Evolutionary conservation across 2,329 filamentous ascomycete genomes (phyloP), one percentile per base, ranked within the genome.

Genomic region (Alternaria hordeiaustralica): DNA sequence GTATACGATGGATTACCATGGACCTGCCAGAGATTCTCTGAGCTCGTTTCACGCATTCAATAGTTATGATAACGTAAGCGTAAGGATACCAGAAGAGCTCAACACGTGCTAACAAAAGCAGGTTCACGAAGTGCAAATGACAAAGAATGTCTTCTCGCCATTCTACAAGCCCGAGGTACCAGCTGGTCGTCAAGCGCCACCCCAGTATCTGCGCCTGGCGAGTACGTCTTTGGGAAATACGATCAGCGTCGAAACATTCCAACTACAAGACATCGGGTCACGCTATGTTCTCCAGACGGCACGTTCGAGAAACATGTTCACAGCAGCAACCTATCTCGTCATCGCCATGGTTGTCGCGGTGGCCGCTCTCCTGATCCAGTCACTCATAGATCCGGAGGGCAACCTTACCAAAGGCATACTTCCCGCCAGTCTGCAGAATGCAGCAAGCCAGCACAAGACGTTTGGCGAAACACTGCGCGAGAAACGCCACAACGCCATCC

Each of bases 191-290:
- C 74, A 74, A 20, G 71, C 72, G 11, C 76, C 75, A 41, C 84
- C 87, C 15, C 86, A 89, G 71, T 88, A 88, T 73, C 82, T 96
- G 70, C 92, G 92, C 71, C 87, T 97, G 4, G 94, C 92, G 28
- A 94, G 92, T 50, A 91, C 93, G 44, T 93, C 91, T 53, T 89
- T 96, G 71, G 90, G 89, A 64, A 94, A 94, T 77, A 92, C 89
- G 0, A 88, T 94, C 44, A 88, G 91, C 28, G 89, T 97, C 25
- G 92, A 97, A 79, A 91, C 88, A 43, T 89, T 97, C 66, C 89
- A 92, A 0, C 86, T 97, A 6, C 77, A 81, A 6, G 83, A 83
- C 10, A 72, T 82, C 21, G 63, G 78, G 18, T 79, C 87, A 10
- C 91, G 92, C 65, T 94, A 94, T 75, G 87, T 94, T 5, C 87